Conservation (phyloP, 2,329 filamentous ascomycete genomes). For the Claviceps maximensis region DNA sequence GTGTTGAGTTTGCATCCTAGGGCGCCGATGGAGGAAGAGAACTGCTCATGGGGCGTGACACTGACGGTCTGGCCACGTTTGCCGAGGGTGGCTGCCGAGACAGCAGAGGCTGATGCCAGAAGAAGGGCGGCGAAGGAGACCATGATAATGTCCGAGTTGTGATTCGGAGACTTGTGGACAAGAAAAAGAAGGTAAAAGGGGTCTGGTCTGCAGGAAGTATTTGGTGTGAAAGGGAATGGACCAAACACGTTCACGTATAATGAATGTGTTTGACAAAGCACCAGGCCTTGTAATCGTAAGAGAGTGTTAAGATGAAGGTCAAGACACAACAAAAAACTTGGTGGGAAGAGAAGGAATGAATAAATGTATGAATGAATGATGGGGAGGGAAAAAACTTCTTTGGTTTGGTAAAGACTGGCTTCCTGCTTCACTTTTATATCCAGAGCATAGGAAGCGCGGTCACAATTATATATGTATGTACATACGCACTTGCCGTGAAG, state of each 20-base stretch:
- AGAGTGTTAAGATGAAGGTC: background rate
- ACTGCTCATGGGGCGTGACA: conserved; percentile 42
- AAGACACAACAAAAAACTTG: background rate
- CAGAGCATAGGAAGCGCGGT: background rate
- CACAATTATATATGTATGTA: background rate
- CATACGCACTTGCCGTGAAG: background rate
- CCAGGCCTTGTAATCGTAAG: background rate
- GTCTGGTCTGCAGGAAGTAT: background rate
- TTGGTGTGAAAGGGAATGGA: background rate
- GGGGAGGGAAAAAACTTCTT: background rate
- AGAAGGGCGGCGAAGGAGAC: conserved; percentile 18
- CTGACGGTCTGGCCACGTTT: conserved; percentile 5
- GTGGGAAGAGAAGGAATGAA: background rate
- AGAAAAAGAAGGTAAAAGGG: background rate
- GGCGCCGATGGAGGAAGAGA: conserved; percentile 43
- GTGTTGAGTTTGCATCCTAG: conserved; percentile 48
- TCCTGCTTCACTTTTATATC: background rate
- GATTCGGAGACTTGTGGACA: too few relatives aligned
- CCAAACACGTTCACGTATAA: background rate
- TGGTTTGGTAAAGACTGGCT: background rate
- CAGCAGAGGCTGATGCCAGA: conserved; percentile 16
- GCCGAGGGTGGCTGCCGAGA: conserved; percentile 16
- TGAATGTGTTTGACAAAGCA: background rate
- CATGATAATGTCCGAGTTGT: conserved; percentile 12
- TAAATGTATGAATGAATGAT: too few relatives aligned